These are phyloP conservation scores for Solanum lignicaule DNA, from an alignment of 257 asterid genomes.

Conservation along the genomic window DNA sequence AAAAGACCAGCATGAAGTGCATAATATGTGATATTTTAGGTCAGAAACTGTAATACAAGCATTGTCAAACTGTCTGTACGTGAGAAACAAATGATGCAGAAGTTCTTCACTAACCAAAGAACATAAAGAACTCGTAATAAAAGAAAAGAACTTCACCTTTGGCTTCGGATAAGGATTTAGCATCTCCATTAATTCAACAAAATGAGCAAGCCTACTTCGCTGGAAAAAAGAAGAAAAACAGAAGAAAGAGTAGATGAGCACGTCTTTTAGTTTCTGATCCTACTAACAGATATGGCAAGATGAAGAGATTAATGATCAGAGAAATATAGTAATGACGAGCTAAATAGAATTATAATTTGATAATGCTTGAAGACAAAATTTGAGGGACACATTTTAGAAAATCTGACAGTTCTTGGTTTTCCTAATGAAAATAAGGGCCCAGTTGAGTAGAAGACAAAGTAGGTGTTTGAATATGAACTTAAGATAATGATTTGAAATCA, in stretches of 20 bases:
- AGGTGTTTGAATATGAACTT: not conserved
- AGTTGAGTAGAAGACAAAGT: not conserved
- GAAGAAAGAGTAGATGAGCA: not conserved
- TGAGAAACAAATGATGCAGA: not conserved
- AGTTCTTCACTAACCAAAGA: not conserved
- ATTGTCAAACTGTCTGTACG: not conserved
- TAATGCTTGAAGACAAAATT: not conserved
- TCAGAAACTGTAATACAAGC: not conserved
- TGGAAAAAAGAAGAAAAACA: slow-evolving; percentile 17
- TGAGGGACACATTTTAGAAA: not conserved
- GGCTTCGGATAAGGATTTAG: slow-evolving; percentile 73
- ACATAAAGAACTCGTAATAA: not conserved
- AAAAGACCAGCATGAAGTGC: not conserved
- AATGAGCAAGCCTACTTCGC: slow-evolving; percentile 79
- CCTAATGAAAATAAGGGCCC: not conserved
- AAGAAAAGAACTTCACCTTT: slow-evolving; percentile 31
- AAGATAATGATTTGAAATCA: not conserved
- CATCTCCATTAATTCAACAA: slow-evolving; percentile 91
- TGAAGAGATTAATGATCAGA: not conserved
- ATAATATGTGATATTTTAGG: not conserved
- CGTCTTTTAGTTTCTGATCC: not conserved
- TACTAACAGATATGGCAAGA: not conserved
- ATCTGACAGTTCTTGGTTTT: not conserved
- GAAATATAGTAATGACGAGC: not conserved
- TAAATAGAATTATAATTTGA: not conserved